Evolutionary conservation across 1,139 yeast species (phyloP).

Genomic region (Yamadazyma sp.): DNA sequence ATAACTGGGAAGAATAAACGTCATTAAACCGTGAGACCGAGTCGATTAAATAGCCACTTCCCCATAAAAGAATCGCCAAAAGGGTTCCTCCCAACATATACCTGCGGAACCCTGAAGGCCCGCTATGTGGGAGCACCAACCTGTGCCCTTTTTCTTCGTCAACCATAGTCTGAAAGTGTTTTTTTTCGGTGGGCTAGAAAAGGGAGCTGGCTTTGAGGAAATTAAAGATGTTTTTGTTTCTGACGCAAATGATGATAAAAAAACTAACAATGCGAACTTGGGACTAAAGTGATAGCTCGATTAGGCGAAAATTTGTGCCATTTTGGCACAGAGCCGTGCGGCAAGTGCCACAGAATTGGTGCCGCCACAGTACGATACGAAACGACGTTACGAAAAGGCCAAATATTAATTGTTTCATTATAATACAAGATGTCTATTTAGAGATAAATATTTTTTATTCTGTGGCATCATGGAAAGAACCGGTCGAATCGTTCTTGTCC

Average conservation of each 20-base stretch:
- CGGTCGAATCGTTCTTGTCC: not conserved
- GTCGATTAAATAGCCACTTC: constrained; percentile 33
- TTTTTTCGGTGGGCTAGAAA: not conserved
- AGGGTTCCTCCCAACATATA: constrained; percentile 16
- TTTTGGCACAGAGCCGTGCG: too few relatives aligned
- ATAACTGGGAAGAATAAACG: not conserved
- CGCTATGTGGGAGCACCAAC: not conserved
- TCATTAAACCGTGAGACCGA: constrained; percentile 23
- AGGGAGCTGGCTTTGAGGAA: not conserved
- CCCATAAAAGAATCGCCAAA: constrained; percentile 28
- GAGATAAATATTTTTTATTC: not conserved
- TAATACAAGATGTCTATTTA: not conserved
- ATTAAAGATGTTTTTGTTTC: not conserved
- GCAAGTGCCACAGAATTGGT: too few relatives aligned
- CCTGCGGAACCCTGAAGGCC: constrained; percentile 3
- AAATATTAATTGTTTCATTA: too few relatives aligned
- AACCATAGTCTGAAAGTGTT: not conserved
- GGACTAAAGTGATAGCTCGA: not conserved
- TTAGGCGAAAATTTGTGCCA: too few relatives aligned
- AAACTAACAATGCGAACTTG: not conserved
- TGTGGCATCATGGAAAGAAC: not conserved
- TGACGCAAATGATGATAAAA: too few relatives aligned
- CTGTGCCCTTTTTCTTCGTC: not conserved
- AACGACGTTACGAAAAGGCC: too few relatives aligned
- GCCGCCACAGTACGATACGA: too few relatives aligned